Base-by-base conservation (phyloP, 495 filamentous ascomycete species). In the Trichoderma gamsii region DNA sequence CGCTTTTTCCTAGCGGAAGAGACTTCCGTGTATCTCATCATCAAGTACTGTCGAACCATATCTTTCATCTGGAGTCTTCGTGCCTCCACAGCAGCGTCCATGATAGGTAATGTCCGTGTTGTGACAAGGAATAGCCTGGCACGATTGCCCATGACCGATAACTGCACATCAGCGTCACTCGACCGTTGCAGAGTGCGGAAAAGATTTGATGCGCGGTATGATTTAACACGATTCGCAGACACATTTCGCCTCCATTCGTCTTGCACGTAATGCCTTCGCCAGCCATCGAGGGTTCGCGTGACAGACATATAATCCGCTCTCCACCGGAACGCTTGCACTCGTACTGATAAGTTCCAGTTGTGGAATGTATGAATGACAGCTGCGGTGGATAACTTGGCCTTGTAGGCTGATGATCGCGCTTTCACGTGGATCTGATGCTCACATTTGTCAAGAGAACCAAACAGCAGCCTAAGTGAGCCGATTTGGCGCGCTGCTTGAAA, bases 321-420 rank as follows among this genome's bases (percentile, higher is more conserved):
- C 65, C 65, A 66, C 32, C 27, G 41, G 32, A 66, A 51, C 11
- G 65, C 65, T 32, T 66, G 65, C 18, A 46, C 65, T 29, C 65
- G 41, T 44, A 23, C 41, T 16, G 9, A 46, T 15, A 66, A 15
- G 25, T 46, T 46, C 65, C 65, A 66, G 25, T 46, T 44, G 5
- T 51, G n/a, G n/a, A 51, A 66, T 18, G 27, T 21, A 8, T 23
- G n/a, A n/a, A 43, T 27, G 15, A 46, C 21, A 3, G 41, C 29
- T 12, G 41, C 23, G 15, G 29, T 13, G 2, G 25, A 32, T 13
- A 23, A 7, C 21, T 16, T 32, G n/a, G 11, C 18, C 21, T 44
- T n/a, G 32, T 66, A 66, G 16, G 41, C 38, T 7, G 23, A 32
- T 15, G 65, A 32, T 66, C 16, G 18, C 44, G 11, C 4, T 32